A percentile compares a stretch with the other conserved stretches of the same genome.
Evolutionary conservation across 208 protist genomes (phyloP).

Genomic region (Angomonas deanei): DNA sequence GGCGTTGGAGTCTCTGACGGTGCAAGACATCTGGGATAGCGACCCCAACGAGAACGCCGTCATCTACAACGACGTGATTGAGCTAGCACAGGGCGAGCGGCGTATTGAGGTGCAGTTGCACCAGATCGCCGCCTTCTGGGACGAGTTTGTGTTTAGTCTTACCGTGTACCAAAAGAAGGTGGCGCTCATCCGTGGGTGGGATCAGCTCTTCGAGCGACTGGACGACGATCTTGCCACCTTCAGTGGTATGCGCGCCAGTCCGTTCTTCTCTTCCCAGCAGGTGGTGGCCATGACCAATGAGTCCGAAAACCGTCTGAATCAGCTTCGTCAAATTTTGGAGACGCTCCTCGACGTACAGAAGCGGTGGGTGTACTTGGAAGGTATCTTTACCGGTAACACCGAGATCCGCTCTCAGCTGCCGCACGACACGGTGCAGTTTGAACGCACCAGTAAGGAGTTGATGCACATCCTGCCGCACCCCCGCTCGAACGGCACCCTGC

Average conservation of each 20-base stretch:
- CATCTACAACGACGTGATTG: slow-evolving; percentile 93
- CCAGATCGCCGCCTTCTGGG: slow-evolving; percentile 92
- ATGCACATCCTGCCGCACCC: slow-evolving; percentile 90
- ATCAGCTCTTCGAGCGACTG: slow-evolving; percentile 93
- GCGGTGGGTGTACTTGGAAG: slow-evolving; percentile 98
- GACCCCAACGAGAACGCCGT: slow-evolving; percentile 89
- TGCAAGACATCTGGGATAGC: slow-evolving; percentile 84
- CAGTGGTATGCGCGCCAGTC: slow-evolving; percentile 93
- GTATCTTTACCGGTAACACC: slow-evolving; percentile 93
- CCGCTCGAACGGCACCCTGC: slow-evolving; percentile 24
- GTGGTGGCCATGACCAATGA: slow-evolving; percentile 57
- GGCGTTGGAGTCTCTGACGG: slow-evolving; percentile 81
- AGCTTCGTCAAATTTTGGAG: slow-evolving; percentile 90
- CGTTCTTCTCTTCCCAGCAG: slow-evolving; percentile 90
- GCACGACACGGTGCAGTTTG: slow-evolving; percentile 92
- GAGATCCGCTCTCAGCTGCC: slow-evolving; percentile 96
- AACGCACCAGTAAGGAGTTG: slow-evolving; percentile 93
- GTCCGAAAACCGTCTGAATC: slow-evolving; percentile 93
- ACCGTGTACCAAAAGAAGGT: slow-evolving; percentile 94
- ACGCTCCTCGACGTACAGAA: slow-evolving; percentile 94
- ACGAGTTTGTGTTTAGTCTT: slow-evolving; percentile 88
- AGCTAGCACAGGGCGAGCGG: slow-evolving; percentile 79
- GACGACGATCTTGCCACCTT: slow-evolving; percentile 94
- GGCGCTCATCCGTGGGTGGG: slow-evolving; percentile 95
- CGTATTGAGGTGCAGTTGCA: slow-evolving; percentile 83